Conservation (phyloP, 1,284 basidiomycete species). For the Anthracocystis walkeri region DNA sequence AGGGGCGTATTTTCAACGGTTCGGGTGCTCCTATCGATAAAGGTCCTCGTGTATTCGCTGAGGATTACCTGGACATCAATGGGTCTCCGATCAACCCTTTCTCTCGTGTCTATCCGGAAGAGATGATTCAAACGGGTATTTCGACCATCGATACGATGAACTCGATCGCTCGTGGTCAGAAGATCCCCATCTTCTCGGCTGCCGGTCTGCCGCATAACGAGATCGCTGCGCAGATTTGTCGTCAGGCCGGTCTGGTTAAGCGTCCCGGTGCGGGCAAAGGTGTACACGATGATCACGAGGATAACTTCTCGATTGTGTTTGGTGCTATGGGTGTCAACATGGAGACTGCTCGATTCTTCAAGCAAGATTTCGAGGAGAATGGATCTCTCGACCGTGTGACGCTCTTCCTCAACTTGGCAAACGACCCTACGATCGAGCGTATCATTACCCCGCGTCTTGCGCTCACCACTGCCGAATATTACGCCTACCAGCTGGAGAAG, state of each 20-base stretch:
- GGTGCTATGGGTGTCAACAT: conserved; percentile 99
- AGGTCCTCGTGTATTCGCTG: conserved; percentile 98
- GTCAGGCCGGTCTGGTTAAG: conserved; percentile 96
- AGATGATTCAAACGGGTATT: conserved; percentile 99
- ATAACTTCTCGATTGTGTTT: conserved; percentile 99
- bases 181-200: conserved; percentile 99
- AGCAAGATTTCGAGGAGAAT: conserved; percentile 99
- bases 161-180: conserved; percentile 99
- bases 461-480: conserved; percentile 98
- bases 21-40: conserved; percentile 98
- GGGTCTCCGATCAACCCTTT: conserved; percentile 99
- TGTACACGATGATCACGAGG: conserved; percentile 98
- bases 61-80: conserved; percentile 99
- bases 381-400: conserved; percentile 97
- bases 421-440: conserved; percentile 99
- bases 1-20: conserved; percentile 99
- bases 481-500: conserved; percentile 99
- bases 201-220: conserved; percentile 99
- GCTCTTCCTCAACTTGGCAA: conserved; percentile 97
- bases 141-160: conserved; percentile 81
- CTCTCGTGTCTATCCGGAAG: conserved; percentile 99
- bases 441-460: conserved; percentile 99
- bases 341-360: conserved; percentile 99
- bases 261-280: conserved; percentile 74
- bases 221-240: conserved; percentile 99